phyloP scores from a whole-genome alignment of 768 basidiomycete species.

The Leccinum boreale region DNA sequence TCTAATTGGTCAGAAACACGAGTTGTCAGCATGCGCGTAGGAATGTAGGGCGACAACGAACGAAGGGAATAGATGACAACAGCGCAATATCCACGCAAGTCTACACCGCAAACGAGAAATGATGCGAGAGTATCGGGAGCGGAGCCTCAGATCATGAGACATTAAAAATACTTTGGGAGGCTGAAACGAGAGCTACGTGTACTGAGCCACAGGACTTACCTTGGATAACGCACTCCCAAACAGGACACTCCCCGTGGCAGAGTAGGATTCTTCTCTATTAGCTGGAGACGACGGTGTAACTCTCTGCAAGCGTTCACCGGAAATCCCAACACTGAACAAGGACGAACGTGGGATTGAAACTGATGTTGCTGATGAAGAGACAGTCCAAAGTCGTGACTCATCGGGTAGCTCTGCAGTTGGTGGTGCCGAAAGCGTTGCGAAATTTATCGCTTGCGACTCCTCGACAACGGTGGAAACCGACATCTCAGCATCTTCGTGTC shows the following conservation, averaged over 20 bases:
- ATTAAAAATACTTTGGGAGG: background rate
- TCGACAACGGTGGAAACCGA: background rate
- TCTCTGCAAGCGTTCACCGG: background rate
- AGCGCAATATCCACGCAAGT: conserved; percentile 11
- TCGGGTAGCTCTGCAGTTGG: background rate
- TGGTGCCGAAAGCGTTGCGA: conserved; percentile 9
- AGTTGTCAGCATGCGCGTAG: conserved; percentile 11
- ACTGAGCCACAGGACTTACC: conserved; percentile 14
- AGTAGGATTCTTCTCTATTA: background rate
- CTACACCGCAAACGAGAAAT: background rate
- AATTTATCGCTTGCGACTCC: conserved; percentile 5
- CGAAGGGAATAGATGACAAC: conserved; percentile 8
- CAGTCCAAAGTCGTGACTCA: conserved; percentile 23
- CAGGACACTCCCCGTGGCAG: conserved; percentile 41
- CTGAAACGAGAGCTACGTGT: conserved; percentile 8
- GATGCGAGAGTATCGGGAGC: background rate
- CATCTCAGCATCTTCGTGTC: background rate
- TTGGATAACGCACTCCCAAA: conserved; percentile 35
- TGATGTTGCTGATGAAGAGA: background rate
- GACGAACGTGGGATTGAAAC: conserved; percentile 25
- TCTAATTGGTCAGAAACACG: conserved; percentile 11
- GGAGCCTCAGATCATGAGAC: background rate
- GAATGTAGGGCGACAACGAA: background rate
- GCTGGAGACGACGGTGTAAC: background rate
- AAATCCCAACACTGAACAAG: conserved; percentile 16